These are phyloP conservation scores for Nemania serpens DNA, from an alignment of 2,329 filamentous ascomycete species.

Conservation along the genomic window DNA sequence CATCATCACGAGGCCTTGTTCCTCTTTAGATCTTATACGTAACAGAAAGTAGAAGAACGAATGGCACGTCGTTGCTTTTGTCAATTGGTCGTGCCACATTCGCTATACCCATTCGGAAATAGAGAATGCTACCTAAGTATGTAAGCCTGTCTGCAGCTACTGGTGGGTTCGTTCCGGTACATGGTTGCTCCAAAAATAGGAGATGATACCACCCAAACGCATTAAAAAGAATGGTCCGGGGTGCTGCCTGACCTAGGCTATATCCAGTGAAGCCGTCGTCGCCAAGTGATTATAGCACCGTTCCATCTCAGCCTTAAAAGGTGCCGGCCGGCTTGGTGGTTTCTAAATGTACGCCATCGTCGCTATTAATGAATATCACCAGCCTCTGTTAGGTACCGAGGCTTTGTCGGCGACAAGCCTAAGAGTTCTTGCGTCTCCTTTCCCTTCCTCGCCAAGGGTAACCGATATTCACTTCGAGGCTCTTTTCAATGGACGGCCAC, in stretches of 20 bases:
- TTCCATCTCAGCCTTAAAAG: slow-evolving; percentile 24
- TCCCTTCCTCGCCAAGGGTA: neutral
- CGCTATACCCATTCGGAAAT: neutral
- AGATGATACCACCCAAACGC: slow-evolving; percentile 4
- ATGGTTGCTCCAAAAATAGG: slow-evolving; percentile 22
- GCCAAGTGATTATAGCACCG: neutral
- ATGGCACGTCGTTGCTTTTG: neutral
- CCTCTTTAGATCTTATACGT: no score
- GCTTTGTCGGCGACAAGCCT: no score
- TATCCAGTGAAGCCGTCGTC: no score
- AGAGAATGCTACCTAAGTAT: neutral
- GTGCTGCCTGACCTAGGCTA: neutral
- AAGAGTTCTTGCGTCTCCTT: neutral
- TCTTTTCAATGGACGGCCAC: neutral
- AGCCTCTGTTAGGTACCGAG: no score
- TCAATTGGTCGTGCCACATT: neutral
- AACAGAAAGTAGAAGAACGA: neutral
- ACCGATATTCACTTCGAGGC: neutral
- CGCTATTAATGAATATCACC: no score
- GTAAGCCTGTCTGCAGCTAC: neutral
- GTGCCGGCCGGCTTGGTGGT: neutral
- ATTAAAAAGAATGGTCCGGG: slow-evolving; percentile 3
- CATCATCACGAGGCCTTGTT: no score
- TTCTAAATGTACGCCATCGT: neutral
- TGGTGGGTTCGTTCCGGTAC: slow-evolving; percentile 1